These are phyloP conservation scores for Aspergillus asperescens DNA, from an alignment of 495 filamentous ascomycete species.

Conservation along the genomic window DNA sequence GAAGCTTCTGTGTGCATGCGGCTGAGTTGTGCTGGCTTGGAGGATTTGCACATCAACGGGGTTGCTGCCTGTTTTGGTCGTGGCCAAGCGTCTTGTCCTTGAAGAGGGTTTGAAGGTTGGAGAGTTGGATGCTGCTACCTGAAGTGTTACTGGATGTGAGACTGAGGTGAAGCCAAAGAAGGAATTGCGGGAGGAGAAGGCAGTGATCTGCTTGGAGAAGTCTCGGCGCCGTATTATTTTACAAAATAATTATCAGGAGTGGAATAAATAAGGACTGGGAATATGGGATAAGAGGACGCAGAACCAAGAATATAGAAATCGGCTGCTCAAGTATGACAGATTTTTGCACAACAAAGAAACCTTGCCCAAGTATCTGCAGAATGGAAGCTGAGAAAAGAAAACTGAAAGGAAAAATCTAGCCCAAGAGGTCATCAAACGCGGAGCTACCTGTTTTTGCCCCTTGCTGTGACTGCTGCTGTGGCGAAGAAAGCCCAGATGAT, in stretches of 20 bases:
- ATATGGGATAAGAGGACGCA: background rate
- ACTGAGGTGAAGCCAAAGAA: background rate
- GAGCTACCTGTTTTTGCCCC: conserved; percentile 41
- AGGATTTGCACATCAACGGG: background rate
- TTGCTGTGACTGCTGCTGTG: conserved; percentile 28
- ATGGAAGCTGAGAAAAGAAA: background rate
- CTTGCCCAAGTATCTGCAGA: conserved; percentile 3
- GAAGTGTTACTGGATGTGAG: background rate
- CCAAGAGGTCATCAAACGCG: conserved; percentile 59
- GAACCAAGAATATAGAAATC: background rate
- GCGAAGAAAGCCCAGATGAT: conserved; percentile 36
- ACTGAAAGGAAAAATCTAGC: conserved; percentile 33
- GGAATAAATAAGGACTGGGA: background rate
- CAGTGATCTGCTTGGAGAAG: background rate
- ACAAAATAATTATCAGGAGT: background rate
- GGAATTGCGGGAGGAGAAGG: too few relatives aligned
- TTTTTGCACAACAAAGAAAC: background rate
- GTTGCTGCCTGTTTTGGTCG: background rate
- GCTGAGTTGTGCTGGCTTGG: background rate
- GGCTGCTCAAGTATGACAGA: background rate
- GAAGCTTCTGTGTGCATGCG: background rate
- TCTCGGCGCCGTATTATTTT: background rate
- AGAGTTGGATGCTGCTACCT: too few relatives aligned
- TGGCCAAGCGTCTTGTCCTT: too few relatives aligned
- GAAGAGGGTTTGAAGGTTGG: too few relatives aligned